These are phyloP conservation scores for Melaleuca quinquenervia DNA, from an alignment of 345 rosid species.

Conservation along the genomic window DNA sequence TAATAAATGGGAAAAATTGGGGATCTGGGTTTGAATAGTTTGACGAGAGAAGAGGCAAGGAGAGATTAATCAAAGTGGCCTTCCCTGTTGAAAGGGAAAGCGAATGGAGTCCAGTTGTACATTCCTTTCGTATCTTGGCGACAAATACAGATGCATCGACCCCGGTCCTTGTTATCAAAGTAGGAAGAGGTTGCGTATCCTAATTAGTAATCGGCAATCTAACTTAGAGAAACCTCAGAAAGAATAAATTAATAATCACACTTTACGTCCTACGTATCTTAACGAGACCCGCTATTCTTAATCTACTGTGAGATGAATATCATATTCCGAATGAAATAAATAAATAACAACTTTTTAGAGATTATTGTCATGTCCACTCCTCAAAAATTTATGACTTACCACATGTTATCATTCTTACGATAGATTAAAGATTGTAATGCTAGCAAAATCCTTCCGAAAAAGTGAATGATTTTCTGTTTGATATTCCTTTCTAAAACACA, in stretches of 20 bases:
- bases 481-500: background rate
- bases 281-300: background rate
- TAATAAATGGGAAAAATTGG: background rate
- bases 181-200: background rate
- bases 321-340: no score
- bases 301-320: no score
- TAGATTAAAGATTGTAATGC: no score
- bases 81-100: background rate
- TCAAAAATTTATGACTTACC: no score
- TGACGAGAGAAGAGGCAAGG: background rate
- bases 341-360: no score
- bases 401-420: no score
- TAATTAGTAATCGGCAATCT: background rate
- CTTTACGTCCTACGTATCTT: background rate
- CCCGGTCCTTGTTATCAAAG: background rate
- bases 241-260: background rate
- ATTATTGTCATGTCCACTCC: no score
- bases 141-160: background rate
- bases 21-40: background rate
- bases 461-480: background rate
- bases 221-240: background rate
- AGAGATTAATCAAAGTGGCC: background rate
- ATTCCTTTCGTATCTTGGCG: background rate
- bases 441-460: no score
- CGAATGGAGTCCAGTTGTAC: constrained; percentile 2